Conservation (phyloP, 306 rosid species). For the Cicer judaicum region DNA sequence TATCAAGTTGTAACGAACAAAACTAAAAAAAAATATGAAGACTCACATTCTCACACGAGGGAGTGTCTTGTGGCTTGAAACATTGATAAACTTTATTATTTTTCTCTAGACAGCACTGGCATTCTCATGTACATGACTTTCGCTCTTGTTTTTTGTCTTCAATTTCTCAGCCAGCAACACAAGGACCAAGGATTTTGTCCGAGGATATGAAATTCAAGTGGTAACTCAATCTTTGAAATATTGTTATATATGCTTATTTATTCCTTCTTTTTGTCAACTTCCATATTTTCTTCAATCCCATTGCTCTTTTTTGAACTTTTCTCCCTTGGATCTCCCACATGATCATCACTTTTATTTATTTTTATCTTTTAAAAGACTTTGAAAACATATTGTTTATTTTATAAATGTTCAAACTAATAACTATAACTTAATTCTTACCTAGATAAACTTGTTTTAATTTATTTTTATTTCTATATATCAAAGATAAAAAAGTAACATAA, state of each 20-base stretch:
- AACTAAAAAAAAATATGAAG: constrained; percentile 22
- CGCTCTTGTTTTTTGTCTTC: constrained; percentile 45
- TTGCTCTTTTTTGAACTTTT: constrained; percentile 39
- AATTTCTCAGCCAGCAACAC: constrained; percentile 45
- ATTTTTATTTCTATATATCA: neutral
- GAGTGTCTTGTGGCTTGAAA: constrained; percentile 50
- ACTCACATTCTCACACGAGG: constrained; percentile 46
- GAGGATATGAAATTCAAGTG: constrained; percentile 39
- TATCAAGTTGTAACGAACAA: constrained; percentile 1
- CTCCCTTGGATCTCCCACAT: constrained; percentile 54
- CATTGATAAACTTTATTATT: constrained; percentile 44
- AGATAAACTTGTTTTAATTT: neutral
- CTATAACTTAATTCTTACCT: too few relatives aligned
- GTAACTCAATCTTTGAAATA: constrained; percentile 56
- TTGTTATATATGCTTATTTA: constrained; percentile 41
- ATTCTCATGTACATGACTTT: constrained; percentile 40
- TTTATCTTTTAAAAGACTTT: neutral
- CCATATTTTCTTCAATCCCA: constrained; percentile 49
- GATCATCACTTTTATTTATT: neutral
- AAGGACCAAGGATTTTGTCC: constrained; percentile 51
- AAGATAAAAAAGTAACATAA: neutral
- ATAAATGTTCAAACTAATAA: too few relatives aligned
- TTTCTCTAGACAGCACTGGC: constrained; percentile 31
- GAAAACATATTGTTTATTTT: too few relatives aligned
- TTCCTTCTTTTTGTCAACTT: constrained; percentile 47